Conservation (phyloP, 1,284 basidiomycete genomes). For the Sparassis latifolia region DNA sequence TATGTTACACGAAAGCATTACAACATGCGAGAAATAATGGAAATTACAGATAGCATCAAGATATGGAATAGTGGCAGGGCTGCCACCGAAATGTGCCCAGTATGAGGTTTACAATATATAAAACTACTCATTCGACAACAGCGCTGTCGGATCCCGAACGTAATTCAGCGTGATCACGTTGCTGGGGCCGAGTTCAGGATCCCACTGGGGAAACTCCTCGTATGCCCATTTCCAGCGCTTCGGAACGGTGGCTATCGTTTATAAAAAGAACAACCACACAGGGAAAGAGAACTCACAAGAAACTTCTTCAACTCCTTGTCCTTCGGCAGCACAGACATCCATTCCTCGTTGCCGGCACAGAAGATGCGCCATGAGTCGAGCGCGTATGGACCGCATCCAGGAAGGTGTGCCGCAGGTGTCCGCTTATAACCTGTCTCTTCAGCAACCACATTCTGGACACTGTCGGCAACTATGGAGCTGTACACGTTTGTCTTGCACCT, state of each 20-base stretch:
- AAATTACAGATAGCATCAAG: too few relatives aligned
- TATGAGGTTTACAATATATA: too few relatives aligned
- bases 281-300: constrained; percentile 33
- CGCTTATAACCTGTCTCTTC: constrained; percentile 28
- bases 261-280: neutral
- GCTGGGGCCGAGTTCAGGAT: constrained; percentile 33
- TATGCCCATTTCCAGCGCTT: constrained; percentile 63
- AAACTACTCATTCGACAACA: neutral
- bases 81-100: too few relatives aligned
- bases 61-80: too few relatives aligned
- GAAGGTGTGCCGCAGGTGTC: constrained; percentile 46
- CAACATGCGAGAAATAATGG: too few relatives aligned
- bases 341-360: constrained; percentile 39
- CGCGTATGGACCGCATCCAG: constrained; percentile 56
- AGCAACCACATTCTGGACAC: neutral
- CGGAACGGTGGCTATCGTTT: neutral
- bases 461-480: neutral
- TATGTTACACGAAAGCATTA: too few relatives aligned
- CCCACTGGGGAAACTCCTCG: constrained; percentile 42
- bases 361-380: constrained; percentile 66
- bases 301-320: constrained; percentile 61
- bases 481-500: constrained; percentile 6
- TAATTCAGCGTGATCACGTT: constrained; percentile 20
- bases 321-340: constrained; percentile 48
- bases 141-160: constrained; percentile 2